These are phyloP conservation scores for Spinacia oleracea DNA, from an alignment of 179 eudicot species.

Conservation along the genomic window DNA sequence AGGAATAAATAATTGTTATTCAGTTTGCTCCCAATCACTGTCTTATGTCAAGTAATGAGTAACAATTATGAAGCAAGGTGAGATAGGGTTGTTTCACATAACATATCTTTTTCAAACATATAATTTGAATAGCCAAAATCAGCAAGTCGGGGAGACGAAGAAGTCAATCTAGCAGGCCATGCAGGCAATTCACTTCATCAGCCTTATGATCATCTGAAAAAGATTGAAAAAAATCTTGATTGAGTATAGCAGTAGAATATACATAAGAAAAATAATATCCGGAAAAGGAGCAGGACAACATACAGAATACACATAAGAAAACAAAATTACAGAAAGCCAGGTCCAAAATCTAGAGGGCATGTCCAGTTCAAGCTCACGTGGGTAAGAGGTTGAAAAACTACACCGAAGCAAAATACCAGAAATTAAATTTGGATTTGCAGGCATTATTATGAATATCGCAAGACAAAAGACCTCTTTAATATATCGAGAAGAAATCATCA, in stretches of 20 bases:
- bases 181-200: conserved; percentile 82
- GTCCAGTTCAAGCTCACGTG: not conserved
- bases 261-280: not conserved
- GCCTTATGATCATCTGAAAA: conserved; percentile 42
- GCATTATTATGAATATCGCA: not conserved
- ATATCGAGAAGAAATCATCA: not conserved
- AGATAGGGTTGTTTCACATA: conserved; percentile 31
- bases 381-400: not conserved
- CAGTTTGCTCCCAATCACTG: not conserved
- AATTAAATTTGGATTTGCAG: not conserved
- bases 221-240: not conserved
- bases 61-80: not conserved
- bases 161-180: conserved; percentile 92
- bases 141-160: conserved; percentile 95
- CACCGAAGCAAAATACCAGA: not conserved
- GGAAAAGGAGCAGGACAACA: not conserved
- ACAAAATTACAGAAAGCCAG: not conserved
- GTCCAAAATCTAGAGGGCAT: not conserved
- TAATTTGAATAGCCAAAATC: conserved; percentile 88
- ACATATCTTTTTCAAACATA: conserved; percentile 85
- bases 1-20: not conserved
- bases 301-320: not conserved
- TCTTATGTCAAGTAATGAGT: not conserved
- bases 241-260: not conserved
- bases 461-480: not conserved